Evolutionary conservation across 768 basidiomycete species (phyloP).

Genomic region (Rhizopogon vinicolor): DNA sequence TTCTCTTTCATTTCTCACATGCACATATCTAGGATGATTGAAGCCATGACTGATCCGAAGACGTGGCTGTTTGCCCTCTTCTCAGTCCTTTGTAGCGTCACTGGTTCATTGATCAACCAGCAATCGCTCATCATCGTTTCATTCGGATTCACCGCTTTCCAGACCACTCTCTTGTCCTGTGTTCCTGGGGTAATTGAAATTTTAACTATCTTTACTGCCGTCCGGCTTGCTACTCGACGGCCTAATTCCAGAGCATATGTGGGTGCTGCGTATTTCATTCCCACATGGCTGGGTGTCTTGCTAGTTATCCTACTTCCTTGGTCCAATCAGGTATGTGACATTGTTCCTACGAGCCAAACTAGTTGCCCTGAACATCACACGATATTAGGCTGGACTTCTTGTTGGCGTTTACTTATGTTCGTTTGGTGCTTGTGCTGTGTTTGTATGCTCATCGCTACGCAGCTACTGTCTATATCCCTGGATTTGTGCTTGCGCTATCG

Average conservation of each 20-base stretch:
- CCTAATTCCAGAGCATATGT: constrained; percentile 54
- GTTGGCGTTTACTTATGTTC: constrained; percentile 50
- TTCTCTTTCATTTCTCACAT: neutral
- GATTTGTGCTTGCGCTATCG: constrained; percentile 49
- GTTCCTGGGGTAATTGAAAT: constrained; percentile 59
- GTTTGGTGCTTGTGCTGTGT: constrained; percentile 1
- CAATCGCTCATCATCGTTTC: constrained; percentile 54
- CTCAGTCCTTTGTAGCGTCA: constrained; percentile 49
- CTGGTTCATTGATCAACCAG: constrained; percentile 58
- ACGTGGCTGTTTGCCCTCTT: constrained; percentile 68
- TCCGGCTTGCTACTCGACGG: constrained; percentile 44
- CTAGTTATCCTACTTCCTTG: constrained; percentile 57
- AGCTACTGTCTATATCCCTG: constrained; percentile 43
- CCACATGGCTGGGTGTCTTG: constrained; percentile 55
- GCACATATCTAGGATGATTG: constrained; percentile 43
- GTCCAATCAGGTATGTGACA: constrained; percentile 49
- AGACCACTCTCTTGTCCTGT: constrained; percentile 61
- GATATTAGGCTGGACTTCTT: constrained; percentile 19
- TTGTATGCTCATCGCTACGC: neutral
- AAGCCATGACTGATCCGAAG: constrained; percentile 57
- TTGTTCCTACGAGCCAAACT: constrained; percentile 20
- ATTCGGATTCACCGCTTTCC: constrained; percentile 54
- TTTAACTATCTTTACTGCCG: constrained; percentile 59
- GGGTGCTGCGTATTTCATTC: constrained; percentile 49
- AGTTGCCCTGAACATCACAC: neutral